A percentile compares a stretch with the other conserved stretches of the same genome.
phyloP scores from a whole-genome alignment of 1,284 basidiomycete genomes.

The Pyrrhoderma lamaoense region DNA sequence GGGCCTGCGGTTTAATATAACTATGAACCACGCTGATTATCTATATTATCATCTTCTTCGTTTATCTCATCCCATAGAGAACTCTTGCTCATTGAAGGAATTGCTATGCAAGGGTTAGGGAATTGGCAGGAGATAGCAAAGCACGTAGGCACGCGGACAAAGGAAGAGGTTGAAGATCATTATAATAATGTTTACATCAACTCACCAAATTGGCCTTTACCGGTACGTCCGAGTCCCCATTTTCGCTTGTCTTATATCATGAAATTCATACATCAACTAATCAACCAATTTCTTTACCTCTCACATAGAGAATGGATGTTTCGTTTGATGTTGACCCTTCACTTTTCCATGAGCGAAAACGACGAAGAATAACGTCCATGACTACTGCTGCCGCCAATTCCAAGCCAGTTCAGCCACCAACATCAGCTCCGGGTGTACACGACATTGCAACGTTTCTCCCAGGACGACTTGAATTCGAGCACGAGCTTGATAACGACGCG shows the following conservation, averaged over 20 bases:
- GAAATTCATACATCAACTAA: not conserved
- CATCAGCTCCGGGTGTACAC: slow-evolving; percentile 91
- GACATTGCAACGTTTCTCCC: slow-evolving; percentile 94
- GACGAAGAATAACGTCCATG: slow-evolving; percentile 73
- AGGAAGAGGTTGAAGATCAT: slow-evolving; percentile 91
- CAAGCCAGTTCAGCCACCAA: slow-evolving; percentile 64
- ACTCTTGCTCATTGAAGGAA: slow-evolving; percentile 84
- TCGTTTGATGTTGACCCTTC: slow-evolving; percentile 71
- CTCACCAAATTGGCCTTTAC: slow-evolving; percentile 71
- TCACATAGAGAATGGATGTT: slow-evolving; percentile 52
- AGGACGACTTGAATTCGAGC: slow-evolving; percentile 95
- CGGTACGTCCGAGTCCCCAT: slow-evolving; percentile 40
- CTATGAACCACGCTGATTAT: not conserved
- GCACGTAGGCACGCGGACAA: slow-evolving; percentile 90
- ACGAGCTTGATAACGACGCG: slow-evolving; percentile 94
- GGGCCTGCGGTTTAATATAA: not conserved
- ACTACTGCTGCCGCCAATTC: slow-evolving; percentile 45
- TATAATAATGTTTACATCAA: slow-evolving; percentile 82
- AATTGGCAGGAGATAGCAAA: slow-evolving; percentile 98
- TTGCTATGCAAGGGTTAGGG: slow-evolving; percentile 84
- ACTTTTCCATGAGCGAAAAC: slow-evolving; percentile 83
- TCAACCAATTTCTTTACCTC: slow-evolving; percentile 4
- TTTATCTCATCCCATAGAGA: slow-evolving; percentile 47
- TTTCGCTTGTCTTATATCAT: no score
- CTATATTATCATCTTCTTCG: slow-evolving; percentile 2